These are phyloP conservation scores for Seiridium cupressi DNA, from an alignment of 2,329 filamentous ascomycete genomes.

Conservation along the genomic window DNA sequence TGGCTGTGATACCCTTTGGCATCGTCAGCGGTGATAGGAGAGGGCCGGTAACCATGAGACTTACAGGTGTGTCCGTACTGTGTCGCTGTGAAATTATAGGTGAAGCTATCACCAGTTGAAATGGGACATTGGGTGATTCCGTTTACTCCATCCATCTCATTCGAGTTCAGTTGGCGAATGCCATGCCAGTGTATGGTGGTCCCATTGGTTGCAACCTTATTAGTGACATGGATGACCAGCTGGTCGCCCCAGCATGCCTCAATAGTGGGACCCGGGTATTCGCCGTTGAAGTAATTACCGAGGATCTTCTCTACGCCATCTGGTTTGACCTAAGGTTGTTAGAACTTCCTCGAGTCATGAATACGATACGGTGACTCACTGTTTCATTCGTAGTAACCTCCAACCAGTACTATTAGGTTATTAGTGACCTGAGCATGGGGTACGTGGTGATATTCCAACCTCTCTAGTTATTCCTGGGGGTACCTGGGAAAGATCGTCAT, in stretches of 20 bases:
- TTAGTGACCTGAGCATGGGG: not conserved
- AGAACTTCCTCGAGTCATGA: not conserved
- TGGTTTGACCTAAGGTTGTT: conserved; percentile 8
- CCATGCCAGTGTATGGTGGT: conserved; percentile 35
- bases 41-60: not conserved
- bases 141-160: conserved; percentile 29
- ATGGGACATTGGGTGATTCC: conserved; percentile 51
- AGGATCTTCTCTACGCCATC: conserved; percentile 13
- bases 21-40: not conserved
- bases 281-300: conserved; percentile 20
- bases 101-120: conserved; percentile 38
- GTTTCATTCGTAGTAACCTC: conserved; percentile 11
- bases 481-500: conserved; percentile 7
- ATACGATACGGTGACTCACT: conserved; percentile 2
- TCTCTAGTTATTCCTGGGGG: conserved; percentile 3
- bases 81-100: conserved; percentile 30
- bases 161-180: conserved; percentile 27
- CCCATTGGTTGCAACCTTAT: conserved; percentile 21
- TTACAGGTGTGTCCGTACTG: conserved; percentile 34
- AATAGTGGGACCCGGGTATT: conserved; percentile 22
- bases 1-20: conserved; percentile 32
- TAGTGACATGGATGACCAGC: conserved; percentile 23
- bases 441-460: not conserved
- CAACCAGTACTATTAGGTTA: conserved; percentile 5
- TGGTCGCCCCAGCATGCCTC: conserved; percentile 28